Evolutionary conservation across 2,329 filamentous ascomycete species (phyloP).

Genomic region (Pseudocercospora eumusae): DNA sequence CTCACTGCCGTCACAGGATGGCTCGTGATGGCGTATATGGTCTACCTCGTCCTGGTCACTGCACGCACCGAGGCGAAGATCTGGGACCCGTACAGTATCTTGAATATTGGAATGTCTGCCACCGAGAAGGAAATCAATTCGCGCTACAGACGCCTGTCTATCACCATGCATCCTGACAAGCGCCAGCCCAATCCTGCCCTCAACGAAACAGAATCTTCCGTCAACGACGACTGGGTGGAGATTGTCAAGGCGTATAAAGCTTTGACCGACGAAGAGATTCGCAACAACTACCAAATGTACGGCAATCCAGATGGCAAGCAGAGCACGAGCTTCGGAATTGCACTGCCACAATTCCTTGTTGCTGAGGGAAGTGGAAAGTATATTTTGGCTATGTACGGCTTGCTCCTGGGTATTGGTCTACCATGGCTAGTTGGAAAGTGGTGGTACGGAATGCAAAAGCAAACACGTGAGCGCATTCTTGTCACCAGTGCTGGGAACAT

Average conservation of each 20-base stretch:
- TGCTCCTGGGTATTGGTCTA: slow-evolving; percentile 82
- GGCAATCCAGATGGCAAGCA: slow-evolving; percentile 98
- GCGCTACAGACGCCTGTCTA: slow-evolving; percentile 82
- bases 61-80: slow-evolving; percentile 71
- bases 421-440: slow-evolving; percentile 93
- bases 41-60: slow-evolving; percentile 83
- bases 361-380: slow-evolving; percentile 95
- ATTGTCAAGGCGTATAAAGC: slow-evolving; percentile 98
- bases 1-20: slow-evolving; percentile 76
- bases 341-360: slow-evolving; percentile 87
- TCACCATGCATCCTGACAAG: slow-evolving; percentile 93
- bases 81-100: slow-evolving; percentile 96
- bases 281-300: slow-evolving; percentile 94
- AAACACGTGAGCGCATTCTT: slow-evolving; percentile 90
- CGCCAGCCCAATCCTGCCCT: slow-evolving; percentile 76
- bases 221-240: slow-evolving; percentile 90
- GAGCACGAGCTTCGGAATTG: slow-evolving; percentile 96
- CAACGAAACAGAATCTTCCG: slow-evolving; percentile 81
- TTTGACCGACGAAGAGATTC: slow-evolving; percentile 92
- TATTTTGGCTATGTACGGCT: slow-evolving; percentile 84
- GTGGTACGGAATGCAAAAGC: slow-evolving; percentile 96
- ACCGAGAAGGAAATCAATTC: slow-evolving; percentile 90
- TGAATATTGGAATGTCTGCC: slow-evolving; percentile 79
- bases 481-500: slow-evolving; percentile 92
- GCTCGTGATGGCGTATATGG: slow-evolving; percentile 82